Evolutionary conservation across 805 yeast species (phyloP).

Genomic region (Helenozyma baotianmanensis): DNA sequence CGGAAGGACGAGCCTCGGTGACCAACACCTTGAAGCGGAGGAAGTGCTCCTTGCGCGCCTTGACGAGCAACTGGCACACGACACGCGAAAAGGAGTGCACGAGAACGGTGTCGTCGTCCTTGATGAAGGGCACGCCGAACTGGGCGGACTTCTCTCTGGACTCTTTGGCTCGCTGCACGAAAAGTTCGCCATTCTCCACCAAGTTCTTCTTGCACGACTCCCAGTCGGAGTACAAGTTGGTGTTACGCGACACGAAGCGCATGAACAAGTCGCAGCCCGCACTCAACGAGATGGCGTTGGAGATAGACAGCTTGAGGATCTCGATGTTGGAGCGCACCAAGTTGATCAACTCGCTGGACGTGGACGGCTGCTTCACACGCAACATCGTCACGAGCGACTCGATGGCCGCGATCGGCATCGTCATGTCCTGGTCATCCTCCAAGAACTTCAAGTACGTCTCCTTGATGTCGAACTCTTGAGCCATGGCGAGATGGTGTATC

Average conservation of each 20-base stretch:
- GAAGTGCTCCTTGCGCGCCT: slow-evolving; percentile 68
- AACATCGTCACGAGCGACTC: slow-evolving; percentile 86
- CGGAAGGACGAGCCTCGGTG: slow-evolving; percentile 88
- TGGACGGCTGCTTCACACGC: slow-evolving; percentile 78
- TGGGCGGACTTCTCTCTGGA: slow-evolving; percentile 85
- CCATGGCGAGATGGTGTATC: too few relatives aligned
- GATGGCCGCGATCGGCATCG: slow-evolving; percentile 99
- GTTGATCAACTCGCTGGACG: slow-evolving; percentile 88
- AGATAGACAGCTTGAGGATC: slow-evolving; percentile 69
- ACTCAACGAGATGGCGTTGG: slow-evolving; percentile 86
- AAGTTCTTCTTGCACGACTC: slow-evolving; percentile 84
- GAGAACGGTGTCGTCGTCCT: slow-evolving; percentile 86
- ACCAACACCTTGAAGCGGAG: slow-evolving; percentile 85
- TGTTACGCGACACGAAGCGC: slow-evolving; percentile 86
- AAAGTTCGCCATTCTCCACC: slow-evolving; percentile 89
- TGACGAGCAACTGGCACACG: slow-evolving; percentile 66
- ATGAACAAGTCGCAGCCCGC: slow-evolving; percentile 98
- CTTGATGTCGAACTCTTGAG: slow-evolving; percentile 66
- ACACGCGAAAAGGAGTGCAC: slow-evolving; percentile 93
- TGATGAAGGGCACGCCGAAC: slow-evolving; percentile 81
- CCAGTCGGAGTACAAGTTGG: slow-evolving; percentile 88
- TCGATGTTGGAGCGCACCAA: slow-evolving; percentile 73
- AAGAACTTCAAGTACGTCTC: slow-evolving; percentile 74
- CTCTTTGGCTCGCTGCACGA: slow-evolving; percentile 86
- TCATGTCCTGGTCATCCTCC: slow-evolving; percentile 89